Conservation (phyloP, 2,329 filamentous ascomycete genomes). For the Penicillium expansum region DNA sequence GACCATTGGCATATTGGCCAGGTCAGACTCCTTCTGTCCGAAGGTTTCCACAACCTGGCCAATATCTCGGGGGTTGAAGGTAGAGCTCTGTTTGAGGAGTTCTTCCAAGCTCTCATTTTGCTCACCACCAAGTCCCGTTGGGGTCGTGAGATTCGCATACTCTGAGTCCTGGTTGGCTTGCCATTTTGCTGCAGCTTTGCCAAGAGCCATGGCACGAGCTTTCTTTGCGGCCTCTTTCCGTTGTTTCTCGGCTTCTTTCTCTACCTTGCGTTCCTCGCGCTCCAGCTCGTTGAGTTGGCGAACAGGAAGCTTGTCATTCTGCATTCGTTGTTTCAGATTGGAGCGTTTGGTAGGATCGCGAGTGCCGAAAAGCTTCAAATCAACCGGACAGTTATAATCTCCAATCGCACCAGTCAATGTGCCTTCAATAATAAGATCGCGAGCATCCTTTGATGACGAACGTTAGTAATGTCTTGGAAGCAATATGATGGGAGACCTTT, state of each 20-base stretch:
- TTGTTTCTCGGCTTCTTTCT: conserved; percentile 55
- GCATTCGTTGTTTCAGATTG: conserved; percentile 61
- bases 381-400: conserved; percentile 69
- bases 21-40: conserved; percentile 66
- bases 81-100: conserved; percentile 64
- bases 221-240: conserved; percentile 41
- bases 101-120: conserved; percentile 55
- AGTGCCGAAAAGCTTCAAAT: conserved; percentile 67
- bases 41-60: conserved; percentile 66
- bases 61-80: conserved; percentile 64
- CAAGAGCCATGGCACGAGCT: conserved; percentile 26
- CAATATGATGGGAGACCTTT: conserved; percentile 15
- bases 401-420: conserved; percentile 65
- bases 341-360: conserved; percentile 53
- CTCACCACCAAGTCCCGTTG: conserved; percentile 24
- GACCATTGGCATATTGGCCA: conserved; percentile 70
- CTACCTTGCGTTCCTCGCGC: conserved; percentile 42
- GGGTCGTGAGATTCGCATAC: conserved; percentile 39
- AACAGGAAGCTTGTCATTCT: conserved; percentile 61
- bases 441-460: conserved; percentile 47
- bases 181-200: conserved; percentile 27
- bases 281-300: conserved; percentile 54
- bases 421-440: conserved; percentile 65
- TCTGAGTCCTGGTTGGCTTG: conserved; percentile 25
- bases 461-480: background rate